Evolutionary conservation across 2,329 filamentous ascomycete genomes (phyloP), one percentile per base, ranked within the genome.

Genomic region (Acrodontium crateriforme): DNA sequence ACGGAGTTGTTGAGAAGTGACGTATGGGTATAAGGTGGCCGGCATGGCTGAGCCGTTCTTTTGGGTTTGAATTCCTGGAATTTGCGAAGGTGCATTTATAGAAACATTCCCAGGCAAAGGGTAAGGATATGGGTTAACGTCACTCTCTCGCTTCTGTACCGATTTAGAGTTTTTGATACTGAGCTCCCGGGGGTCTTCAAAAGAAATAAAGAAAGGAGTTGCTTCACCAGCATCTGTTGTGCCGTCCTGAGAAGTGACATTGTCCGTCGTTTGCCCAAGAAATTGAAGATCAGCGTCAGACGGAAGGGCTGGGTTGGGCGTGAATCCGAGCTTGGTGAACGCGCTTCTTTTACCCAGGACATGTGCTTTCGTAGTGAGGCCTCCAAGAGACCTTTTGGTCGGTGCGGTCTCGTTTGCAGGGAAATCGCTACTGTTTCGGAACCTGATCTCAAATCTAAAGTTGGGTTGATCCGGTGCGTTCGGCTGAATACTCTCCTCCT

Each of bases 251-350:
- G 66, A 64, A 9, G 67, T 61, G 36, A 81, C 72, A 0, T 68
- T 66, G 45, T 95, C 87, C 0, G 84, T 92, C 0, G 81, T 85
- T 47, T 84, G 80, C 4, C 85, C 84, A 6, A 94, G 54, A 45
- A 94, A 93, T 36, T 60, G 67, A 54, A 82, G 77, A 34, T 95
- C 85, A 20, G 71, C 59, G 15, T 70, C 60, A n/a, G 55, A 58
- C 0, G 77, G 75, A 3, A 74, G 62, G 2, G 58, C 44, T 0
- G 77, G 77, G 2, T 60, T 54, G 0, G 77, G 60, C 2, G 54
- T 54, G 20, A 49, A 55, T 3, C 47, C 33, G 14, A 49, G 51
- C 14, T 52, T 44, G 5, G 31, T 25, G 38, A 34, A 45, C 8
- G 18, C 11, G 25, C 24, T 31, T 16, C 31, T 27, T 5, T 27